phyloP scores from a whole-genome alignment of 2,329 filamentous ascomycete species.

The Aspergillus persii region DNA sequence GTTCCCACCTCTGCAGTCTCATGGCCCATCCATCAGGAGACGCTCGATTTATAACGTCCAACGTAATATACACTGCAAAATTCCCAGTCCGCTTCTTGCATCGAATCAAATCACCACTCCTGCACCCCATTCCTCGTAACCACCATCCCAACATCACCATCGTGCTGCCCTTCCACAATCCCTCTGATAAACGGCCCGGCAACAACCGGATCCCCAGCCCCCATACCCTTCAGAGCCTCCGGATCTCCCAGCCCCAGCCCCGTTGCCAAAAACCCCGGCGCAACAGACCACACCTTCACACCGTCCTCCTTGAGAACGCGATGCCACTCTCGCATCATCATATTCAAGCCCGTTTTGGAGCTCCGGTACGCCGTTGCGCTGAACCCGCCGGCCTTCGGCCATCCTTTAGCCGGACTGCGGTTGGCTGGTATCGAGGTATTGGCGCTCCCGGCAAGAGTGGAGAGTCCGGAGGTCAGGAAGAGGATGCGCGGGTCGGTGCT shows the following conservation, averaged over 20 bases:
- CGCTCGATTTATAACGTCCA: too few species aligned
- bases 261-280: constrained; percentile 51
- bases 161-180: constrained; percentile 43
- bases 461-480: constrained; percentile 49
- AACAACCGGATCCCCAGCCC: constrained; percentile 34
- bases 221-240: constrained; percentile 20
- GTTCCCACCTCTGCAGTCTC: too few species aligned
- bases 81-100: not conserved
- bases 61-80: too few species aligned
- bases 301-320: constrained; percentile 48
- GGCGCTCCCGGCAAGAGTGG: constrained; percentile 26
- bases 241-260: constrained; percentile 39
- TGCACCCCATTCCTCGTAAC: constrained; percentile 24
- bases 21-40: too few species aligned
- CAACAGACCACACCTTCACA: constrained; percentile 51
- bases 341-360: constrained; percentile 48
- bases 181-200: constrained; percentile 40
- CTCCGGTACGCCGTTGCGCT: constrained; percentile 37
- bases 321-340: constrained; percentile 50
- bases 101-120: constrained; percentile 6
- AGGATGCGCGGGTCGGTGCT: constrained; percentile 44
- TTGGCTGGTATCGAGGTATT: constrained; percentile 16
- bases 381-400: constrained; percentile 39
- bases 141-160: constrained; percentile 42
- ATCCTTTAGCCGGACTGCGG: constrained; percentile 30